Conservation (phyloP, 2,329 filamentous ascomycete genomes). For the Fusarium avenaceum region DNA sequence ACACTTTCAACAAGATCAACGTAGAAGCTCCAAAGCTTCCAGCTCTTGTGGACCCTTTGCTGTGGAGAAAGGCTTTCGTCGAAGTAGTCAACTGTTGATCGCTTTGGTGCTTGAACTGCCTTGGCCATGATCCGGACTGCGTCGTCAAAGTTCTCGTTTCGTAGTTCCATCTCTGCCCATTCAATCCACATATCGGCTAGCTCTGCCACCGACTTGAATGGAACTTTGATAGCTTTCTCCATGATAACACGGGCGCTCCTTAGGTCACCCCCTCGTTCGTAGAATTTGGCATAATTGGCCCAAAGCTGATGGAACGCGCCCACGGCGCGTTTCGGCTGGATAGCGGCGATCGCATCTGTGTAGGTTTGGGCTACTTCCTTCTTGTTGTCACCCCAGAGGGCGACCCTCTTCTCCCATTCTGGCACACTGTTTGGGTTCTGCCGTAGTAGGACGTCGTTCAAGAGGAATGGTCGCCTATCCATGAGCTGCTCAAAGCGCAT, state of each 20-base stretch:
- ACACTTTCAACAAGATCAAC: conserved; percentile 98
- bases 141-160: conserved; percentile 94
- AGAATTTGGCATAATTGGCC: conserved; percentile 97
- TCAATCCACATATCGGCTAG: conserved; percentile 99
- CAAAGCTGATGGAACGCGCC: conserved; percentile 96
- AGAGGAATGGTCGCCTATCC: conserved; percentile 93
- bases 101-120: conserved; percentile 94
- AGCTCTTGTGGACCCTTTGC: conserved; percentile 97
- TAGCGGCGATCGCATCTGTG: conserved; percentile 91
- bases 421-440: conserved; percentile 97
- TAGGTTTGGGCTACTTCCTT: conserved; percentile 93
- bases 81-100: conserved; percentile 99
- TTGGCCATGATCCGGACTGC: conserved; percentile 97
- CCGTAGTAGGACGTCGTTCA: conserved; percentile 94
- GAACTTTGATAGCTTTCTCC: conserved; percentile 97
- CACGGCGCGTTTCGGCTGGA: conserved; percentile 93
- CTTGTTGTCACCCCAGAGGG: conserved; percentile 94
- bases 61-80: conserved; percentile 94
- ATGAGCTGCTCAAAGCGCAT: conserved; percentile 98
- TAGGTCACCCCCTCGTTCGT: conserved; percentile 88
- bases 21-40: conserved; percentile 99
- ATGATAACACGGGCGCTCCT: conserved; percentile 90
- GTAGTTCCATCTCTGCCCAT: conserved; percentile 98
- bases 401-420: conserved; percentile 98
- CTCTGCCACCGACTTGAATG: conserved; percentile 97